These are phyloP conservation scores for Colletotrichum abscissum DNA, from an alignment of 2,329 filamentous ascomycete species.

Conservation along the genomic window DNA sequence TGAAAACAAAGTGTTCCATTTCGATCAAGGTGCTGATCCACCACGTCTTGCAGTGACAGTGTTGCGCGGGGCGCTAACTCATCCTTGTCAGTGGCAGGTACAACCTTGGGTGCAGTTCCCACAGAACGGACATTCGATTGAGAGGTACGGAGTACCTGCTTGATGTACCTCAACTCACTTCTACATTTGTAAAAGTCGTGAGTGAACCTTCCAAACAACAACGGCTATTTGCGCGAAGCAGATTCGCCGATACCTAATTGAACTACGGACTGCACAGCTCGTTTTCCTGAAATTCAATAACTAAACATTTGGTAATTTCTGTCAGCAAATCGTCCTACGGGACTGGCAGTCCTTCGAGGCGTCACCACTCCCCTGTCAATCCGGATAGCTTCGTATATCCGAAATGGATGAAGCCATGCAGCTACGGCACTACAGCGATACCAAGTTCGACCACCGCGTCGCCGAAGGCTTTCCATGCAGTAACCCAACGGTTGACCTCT, in stretches of 20 bases:
- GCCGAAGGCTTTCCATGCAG: constrained; percentile 73
- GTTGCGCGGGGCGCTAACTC: neutral
- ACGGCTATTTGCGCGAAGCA: neutral
- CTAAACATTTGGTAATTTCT: neutral
- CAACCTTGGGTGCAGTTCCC: neutral
- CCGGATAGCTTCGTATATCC: constrained; percentile 30
- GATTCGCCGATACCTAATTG: neutral
- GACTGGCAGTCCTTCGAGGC: constrained; percentile 7
- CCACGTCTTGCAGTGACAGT: neutral
- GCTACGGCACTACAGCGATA: constrained; percentile 66
- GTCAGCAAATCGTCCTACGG: neutral
- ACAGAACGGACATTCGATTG: neutral
- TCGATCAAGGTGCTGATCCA: neutral
- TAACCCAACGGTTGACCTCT: constrained; percentile 87
- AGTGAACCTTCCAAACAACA: constrained; percentile 14
- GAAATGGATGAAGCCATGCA: constrained; percentile 42
- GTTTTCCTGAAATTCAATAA: neutral
- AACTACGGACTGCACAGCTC: neutral
- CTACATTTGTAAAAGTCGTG: neutral
- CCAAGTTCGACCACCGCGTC: constrained; percentile 65
- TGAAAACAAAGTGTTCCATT: neutral
- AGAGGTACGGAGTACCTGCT: neutral
- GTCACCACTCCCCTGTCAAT: neutral
- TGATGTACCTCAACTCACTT: neutral
- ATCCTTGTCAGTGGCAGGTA: neutral